Evolutionary conservation across 129 eudicot species (phyloP), one percentile per base, ranked within the genome.

Genomic region (Saposhnikovia divaricata): DNA sequence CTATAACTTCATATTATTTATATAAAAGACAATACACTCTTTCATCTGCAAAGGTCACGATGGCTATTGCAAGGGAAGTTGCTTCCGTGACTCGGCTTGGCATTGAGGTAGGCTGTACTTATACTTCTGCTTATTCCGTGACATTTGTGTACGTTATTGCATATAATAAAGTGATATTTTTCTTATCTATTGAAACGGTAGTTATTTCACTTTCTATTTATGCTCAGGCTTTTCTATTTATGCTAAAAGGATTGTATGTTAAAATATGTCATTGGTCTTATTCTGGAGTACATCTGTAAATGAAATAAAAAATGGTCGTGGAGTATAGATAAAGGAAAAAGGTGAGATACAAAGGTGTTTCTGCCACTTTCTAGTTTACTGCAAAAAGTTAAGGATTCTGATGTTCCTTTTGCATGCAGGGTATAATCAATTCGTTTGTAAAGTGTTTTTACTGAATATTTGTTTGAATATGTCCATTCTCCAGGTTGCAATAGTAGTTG

Each of bases 31-130:
- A 8, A 79, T 77, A 81, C 53, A 51, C 72, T 48, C 37, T 81
- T 78, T 72, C 50, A 44, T 82, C 77, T 63, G 61, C 34, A 47
- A 55, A 95, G 96, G 90, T 95, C 43, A 92, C 96, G 34, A 95
- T 95, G 97, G 87, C 97, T 76, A 92, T 95, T 82, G 97, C 96
- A 71, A 85, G 93, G 88, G 99, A 95, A 90, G 99, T 95, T 85
- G 99, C 99, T 72, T 79, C 92, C 72, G 97, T 95, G 53, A 90
- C 96, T 80, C 92, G 96, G 31, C 96, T 90, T 77, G 99, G 99
- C 74, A 89, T 95, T 69, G 99, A 92, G 97, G 99, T 95, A 83
- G 46, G 77, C 80, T 39, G 5, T 76, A 25, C 23, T 7, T 71
- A 3, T 15, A 23, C 23, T 77, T 3, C 31, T 75, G 11, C 18